Base-by-base conservation (phyloP, 352 stramenopile species). In the Globisporangium polare region DNA sequence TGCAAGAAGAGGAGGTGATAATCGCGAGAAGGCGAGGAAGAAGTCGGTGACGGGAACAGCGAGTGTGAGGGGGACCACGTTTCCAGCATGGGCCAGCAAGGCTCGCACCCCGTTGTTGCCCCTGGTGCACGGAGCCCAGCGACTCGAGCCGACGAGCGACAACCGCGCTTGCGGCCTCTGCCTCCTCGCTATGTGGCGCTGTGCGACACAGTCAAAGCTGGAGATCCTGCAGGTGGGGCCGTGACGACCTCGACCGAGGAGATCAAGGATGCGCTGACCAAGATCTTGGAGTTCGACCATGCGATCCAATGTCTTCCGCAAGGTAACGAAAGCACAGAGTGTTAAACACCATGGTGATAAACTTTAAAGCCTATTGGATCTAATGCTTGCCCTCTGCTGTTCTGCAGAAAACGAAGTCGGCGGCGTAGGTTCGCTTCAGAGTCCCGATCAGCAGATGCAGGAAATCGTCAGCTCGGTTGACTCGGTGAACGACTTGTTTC, bases 401-500 rank as follows among this genome's bases (percentile, higher is more conserved):
- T 31, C 33, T 26, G 29, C 54, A 85, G 78, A 75, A 35, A 73
- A 27, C 31, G 75, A 90, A 69, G 65, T 81, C 6, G 65, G 43
- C 5, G 73, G 54, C 9, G 50, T 51, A 5, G 49, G 77, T 33
- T 47, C 65, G 18, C 41, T 58, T 3, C 67, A 58, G 42, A 90
- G 53, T 41, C 35, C 66, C 0, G 74, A 90, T 39, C 80, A 90
- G 52, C 74, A 92, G 45, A 65, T 94, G 26, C 77, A 92, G 31
- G 81, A 86, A n/a, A 68, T 94, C 35, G 68, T 88, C 56, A 90
- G 75, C 62, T 75, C 83, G 1, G 85, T 90, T 20, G 86, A 95
- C 62, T 88, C 84, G 20, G 68, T 86, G 46, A 76, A 90, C 20
- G 86, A 91, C 50, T 55, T 95, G 29, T 95, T 95, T 62, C 78